phyloP scores from a whole-genome alignment of 768 basidiomycete genomes.

The Termitomyces sp. region DNA sequence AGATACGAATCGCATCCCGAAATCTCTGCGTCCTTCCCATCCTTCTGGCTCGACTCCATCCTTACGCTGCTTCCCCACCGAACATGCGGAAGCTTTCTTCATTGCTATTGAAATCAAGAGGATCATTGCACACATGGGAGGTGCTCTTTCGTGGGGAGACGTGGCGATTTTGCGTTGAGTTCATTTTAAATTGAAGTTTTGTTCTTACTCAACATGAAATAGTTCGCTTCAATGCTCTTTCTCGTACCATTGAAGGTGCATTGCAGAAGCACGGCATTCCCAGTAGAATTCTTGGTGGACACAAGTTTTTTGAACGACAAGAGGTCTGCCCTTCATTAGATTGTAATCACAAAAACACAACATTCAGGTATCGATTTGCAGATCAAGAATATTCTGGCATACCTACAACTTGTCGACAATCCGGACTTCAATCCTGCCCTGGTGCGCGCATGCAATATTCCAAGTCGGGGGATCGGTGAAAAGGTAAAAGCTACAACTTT shows the following conservation, averaged over 20 bases:
- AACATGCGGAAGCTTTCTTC: constrained; percentile 60
- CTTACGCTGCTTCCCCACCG: constrained; percentile 44
- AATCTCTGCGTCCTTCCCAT: constrained; percentile 67
- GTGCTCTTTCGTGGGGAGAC: constrained; percentile 64
- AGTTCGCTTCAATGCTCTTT: constrained; percentile 83
- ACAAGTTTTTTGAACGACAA: constrained; percentile 81
- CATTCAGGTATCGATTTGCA: constrained; percentile 26
- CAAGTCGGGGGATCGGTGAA: constrained; percentile 67
- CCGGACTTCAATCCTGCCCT: constrained; percentile 65
- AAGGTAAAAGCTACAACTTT: constrained; percentile 42
- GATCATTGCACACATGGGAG: constrained; percentile 67
- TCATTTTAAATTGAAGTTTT: constrained; percentile 1
- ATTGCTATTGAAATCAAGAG: constrained; percentile 78
- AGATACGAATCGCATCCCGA: constrained; percentile 75
- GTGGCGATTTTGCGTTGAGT: constrained; percentile 75
- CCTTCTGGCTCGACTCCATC: constrained; percentile 54
- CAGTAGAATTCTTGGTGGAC: constrained; percentile 67
- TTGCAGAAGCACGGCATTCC: constrained; percentile 80
- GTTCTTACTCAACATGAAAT: background rate
- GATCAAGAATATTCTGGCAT: constrained; percentile 80
- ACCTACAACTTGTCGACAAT: constrained; percentile 80
- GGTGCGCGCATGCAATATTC: constrained; percentile 63
- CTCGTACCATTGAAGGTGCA: constrained; percentile 66
- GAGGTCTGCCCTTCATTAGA: constrained; percentile 42
- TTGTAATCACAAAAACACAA: constrained; percentile 12